These are phyloP conservation scores for Thielaviopsis ethacetica DNA, from an alignment of 2,329 filamentous ascomycete species.

Conservation along the genomic window DNA sequence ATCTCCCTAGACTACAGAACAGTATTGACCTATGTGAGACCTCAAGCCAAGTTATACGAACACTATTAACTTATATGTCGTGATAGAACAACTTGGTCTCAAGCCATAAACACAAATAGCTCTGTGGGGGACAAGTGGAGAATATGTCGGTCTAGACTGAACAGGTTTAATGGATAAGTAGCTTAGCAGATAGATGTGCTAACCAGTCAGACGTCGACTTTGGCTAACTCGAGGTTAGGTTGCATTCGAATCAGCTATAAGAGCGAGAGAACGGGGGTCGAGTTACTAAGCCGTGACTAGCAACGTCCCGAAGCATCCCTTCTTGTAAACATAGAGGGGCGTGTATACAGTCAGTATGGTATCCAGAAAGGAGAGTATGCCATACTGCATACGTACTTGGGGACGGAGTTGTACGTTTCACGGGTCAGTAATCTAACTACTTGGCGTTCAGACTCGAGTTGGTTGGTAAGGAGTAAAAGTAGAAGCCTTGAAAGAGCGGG, in stretches of 20 bases:
- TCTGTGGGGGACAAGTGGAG: not conserved
- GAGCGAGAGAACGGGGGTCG: not conserved
- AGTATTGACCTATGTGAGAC: too few species aligned
- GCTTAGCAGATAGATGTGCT: not conserved
- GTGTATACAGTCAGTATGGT: too few species aligned
- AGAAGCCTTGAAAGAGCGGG: not conserved
- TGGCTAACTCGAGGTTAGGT: not conserved
- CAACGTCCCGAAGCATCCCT: not conserved
- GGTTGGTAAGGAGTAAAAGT: not conserved
- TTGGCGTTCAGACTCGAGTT: too few species aligned
- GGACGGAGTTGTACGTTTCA: too few species aligned
- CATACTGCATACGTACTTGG: too few species aligned
- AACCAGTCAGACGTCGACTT: not conserved
- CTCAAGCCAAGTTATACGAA: too few species aligned
- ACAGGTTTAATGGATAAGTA: not conserved
- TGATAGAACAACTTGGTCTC: not conserved
- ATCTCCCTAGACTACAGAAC: too few species aligned
- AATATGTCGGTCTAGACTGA: not conserved
- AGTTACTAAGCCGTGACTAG: too few species aligned
- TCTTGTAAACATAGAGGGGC: not conserved
- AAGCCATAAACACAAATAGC: not conserved
- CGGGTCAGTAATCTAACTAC: too few species aligned
- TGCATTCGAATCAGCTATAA: not conserved
- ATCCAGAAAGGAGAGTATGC: too few species aligned
- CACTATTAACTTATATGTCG: too few species aligned